Evolutionary conservation across 2,329 filamentous ascomycete species (phyloP).

Genomic region (Sporothrix protearum): DNA sequence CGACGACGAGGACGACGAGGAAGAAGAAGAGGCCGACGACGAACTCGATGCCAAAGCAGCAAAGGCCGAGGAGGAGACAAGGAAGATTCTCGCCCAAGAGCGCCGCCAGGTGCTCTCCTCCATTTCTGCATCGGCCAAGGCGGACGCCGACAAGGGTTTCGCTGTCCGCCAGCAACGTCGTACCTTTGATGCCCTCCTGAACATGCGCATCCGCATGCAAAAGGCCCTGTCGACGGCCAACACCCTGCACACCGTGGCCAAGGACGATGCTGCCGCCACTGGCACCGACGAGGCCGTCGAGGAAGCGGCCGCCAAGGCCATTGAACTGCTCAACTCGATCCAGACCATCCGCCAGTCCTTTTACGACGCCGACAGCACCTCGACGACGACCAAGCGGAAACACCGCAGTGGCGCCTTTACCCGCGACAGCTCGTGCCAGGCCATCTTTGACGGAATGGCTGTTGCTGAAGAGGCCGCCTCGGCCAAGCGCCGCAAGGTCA

Average conservation of each 20-base stretch:
- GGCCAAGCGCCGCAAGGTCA: conserved; percentile 62
- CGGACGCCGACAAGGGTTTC: conserved; percentile 77
- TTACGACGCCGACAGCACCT: conserved; percentile 44
- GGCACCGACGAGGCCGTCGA: conserved; percentile 54
- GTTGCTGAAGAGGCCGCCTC: conserved; percentile 58
- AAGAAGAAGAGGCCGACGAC: conserved; percentile 38
- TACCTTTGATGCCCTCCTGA: conserved; percentile 82
- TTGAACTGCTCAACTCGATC: conserved; percentile 70
- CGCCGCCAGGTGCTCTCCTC: conserved; percentile 64
- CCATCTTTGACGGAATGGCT: conserved; percentile 71
- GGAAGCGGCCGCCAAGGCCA: conserved; percentile 67
- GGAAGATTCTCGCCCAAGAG: conserved; percentile 64
- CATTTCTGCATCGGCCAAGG: conserved; percentile 60
- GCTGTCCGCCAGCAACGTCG: conserved; percentile 84
- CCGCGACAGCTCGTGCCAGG: conserved; percentile 45
- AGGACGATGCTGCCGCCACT: conserved; percentile 42
- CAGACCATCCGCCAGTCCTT: conserved; percentile 65
- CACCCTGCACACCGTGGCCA: conserved; percentile 55
- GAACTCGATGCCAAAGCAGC: conserved; percentile 35
- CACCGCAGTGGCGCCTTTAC: conserved; percentile 3
- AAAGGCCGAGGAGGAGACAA: conserved; percentile 54
- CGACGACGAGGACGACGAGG: conserved; percentile 36
- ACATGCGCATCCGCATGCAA: conserved; percentile 86
- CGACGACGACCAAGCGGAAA: conserved; percentile 37
- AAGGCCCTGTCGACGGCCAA: conserved; percentile 84